Evolutionary conservation across 2,329 filamentous ascomycete genomes (phyloP), one percentile per base, ranked within the genome.

Genomic region (Aspergillus tanneri): DNA sequence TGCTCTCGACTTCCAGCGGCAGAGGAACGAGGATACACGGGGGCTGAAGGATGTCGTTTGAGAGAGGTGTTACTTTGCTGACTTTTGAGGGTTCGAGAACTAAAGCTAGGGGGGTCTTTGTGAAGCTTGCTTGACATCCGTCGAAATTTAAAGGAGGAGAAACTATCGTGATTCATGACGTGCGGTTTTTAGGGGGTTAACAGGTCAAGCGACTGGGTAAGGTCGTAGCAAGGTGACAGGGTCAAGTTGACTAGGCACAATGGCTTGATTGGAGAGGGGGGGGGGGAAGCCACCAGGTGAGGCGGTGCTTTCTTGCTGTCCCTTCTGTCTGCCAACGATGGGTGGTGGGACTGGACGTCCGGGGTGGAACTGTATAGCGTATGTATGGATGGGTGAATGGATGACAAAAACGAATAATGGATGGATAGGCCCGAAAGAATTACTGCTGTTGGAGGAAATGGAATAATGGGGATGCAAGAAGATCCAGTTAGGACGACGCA

Each of bases 31-130:
- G 72, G 72, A 48, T 72, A 71, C 25, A 72, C 67, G 21, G 72
- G 72, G 19, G 72, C 72, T 45, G 73, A 76, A 24, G 73, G 73
- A 56, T 75, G 72, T 57, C 73, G 66, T 56, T 72, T 74, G 47
- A 76, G 65, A 42, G 71, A 70, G 36, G 66, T 67, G 54, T 64
- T 66, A 57, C 70, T 74, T 53, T 72, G 66, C 52, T 72, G 71
- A 56, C 67, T 72, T 48, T 68, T 69, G 52, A 74, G 66, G 51
- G 70, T 65, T 50, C 66, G 65, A 46, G 67, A 68, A 55, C 61
- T 61, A 51, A 70, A 68, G 51, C 67, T 69, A 49, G 72, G 71
- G 56, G 72, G 64, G 34, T 74, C 71, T 60, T 75, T 75, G 60
- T 69, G 67, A 47, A 72, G 67, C 61, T 72, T 73, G 62, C 64